A percentile compares a stretch with the other conserved stretches of the same genome.
Evolutionary conservation across 2,329 filamentous ascomycete species (phyloP).

Genomic region (Chalaropsis thielavioides): DNA sequence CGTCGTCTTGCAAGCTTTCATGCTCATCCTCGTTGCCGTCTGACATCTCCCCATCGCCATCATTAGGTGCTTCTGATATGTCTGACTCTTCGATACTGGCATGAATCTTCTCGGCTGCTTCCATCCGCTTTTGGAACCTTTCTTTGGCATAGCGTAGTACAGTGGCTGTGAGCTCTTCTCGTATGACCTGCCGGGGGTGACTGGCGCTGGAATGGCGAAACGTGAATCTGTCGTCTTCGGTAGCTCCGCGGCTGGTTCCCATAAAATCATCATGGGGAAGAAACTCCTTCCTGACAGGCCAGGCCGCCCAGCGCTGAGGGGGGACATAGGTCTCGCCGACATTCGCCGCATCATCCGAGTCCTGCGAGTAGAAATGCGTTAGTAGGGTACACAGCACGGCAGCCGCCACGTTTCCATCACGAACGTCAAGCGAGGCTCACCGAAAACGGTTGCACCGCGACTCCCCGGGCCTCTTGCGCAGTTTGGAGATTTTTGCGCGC

Average conservation of each 20-base stretch:
- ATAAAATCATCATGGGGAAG: conserved; percentile 35
- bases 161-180: conserved; percentile 12
- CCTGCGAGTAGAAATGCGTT: background rate
- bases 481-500: conserved; percentile 8
- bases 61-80: background rate
- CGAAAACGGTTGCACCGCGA: conserved; percentile 16
- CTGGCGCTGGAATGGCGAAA: background rate
- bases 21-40: background rate
- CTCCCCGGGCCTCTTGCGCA: conserved; percentile 21
- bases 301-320: conserved; percentile 61
- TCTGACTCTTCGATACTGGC: conserved; percentile 13
- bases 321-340: conserved; percentile 26
- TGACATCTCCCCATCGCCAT: conserved; percentile 3
- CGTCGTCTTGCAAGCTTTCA: background rate
- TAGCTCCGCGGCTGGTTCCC: background rate
- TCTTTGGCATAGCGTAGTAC: conserved; percentile 11
- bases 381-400: background rate
- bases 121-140: background rate
- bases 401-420: background rate
- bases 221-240: background rate
- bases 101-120: conserved; percentile 6
- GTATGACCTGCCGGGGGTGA: conserved; percentile 2
- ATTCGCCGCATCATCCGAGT: conserved; percentile 9
- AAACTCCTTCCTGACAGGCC: conserved; percentile 53
- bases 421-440: background rate